A percentile compares a stretch with the other conserved stretches of the same genome.
phyloP scores from a whole-genome alignment of 2,329 filamentous ascomycete species.

The Alternaria gansuensis region DNA sequence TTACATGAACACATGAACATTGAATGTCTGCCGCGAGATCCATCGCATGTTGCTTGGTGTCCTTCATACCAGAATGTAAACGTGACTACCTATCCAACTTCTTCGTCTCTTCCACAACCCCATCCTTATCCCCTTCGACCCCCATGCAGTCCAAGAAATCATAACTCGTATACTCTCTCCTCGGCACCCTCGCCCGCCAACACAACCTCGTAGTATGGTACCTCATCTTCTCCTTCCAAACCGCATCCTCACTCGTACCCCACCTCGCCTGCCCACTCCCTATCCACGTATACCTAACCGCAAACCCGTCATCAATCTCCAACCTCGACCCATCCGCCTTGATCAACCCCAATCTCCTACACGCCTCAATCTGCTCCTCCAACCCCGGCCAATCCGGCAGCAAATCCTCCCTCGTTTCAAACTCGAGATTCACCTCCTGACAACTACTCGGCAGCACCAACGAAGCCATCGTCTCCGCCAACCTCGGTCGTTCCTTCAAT shows the following conservation, averaged over 20 bases:
- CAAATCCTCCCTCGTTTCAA: conserved; percentile 31
- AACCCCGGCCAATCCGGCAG: conserved; percentile 11
- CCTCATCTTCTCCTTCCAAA: conserved; percentile 18
- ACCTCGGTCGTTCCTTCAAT: conserved; percentile 16
- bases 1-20: neutral
- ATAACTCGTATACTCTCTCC: conserved; percentile 37
- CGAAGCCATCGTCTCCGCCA: conserved; percentile 11
- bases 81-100: neutral
- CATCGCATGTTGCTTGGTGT: too few relatives aligned
- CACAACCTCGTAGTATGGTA: conserved; percentile 31
- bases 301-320: conserved; percentile 19
- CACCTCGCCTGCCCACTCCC: conserved; percentile 22
- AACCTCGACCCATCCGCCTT: conserved; percentile 23
- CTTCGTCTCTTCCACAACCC: neutral
- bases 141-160: conserved; percentile 35
- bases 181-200: conserved; percentile 33
- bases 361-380: conserved; percentile 16
- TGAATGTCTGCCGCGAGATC: neutral
- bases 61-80: neutral
- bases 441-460: conserved; percentile 30
- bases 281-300: conserved; percentile 30
- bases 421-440: conserved; percentile 38
- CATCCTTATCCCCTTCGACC: neutral
- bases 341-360: conserved; percentile 14
- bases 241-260: conserved; percentile 17